Evolutionary conservation across 768 basidiomycete species (phyloP).

Genomic region (Mycena galericulata): DNA sequence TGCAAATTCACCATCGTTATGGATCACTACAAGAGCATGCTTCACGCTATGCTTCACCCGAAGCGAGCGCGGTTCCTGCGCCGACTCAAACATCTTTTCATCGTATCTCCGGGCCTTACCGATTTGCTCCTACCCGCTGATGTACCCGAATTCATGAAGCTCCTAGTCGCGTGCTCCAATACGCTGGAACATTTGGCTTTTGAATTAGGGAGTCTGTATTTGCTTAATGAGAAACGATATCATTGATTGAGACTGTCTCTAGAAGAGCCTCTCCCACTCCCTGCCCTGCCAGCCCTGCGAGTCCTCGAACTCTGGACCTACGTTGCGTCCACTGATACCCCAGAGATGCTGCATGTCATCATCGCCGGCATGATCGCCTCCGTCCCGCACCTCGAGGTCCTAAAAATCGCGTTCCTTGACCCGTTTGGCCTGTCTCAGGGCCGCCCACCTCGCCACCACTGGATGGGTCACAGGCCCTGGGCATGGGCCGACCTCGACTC

Average conservation of each 20-base stretch:
- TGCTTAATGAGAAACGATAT: no score
- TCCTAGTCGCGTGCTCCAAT: not conserved
- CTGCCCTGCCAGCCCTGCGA: not conserved
- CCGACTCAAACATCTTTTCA: not conserved
- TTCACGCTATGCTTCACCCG: not conserved
- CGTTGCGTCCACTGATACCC: not conserved
- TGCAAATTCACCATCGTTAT: not conserved
- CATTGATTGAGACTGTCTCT: not conserved
- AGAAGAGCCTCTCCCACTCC: not conserved
- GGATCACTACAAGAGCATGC: not conserved
- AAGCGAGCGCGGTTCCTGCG: not conserved
- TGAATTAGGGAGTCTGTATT: slow-evolving; percentile 6
- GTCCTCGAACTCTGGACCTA: slow-evolving; percentile 3
- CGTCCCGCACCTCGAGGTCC: not conserved
- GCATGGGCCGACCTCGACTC: slow-evolving; percentile 2
- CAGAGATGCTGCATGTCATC: not conserved
- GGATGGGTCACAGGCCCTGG: not conserved
- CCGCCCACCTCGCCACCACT: not conserved
- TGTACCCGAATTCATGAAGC: not conserved
- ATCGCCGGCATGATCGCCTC: not conserved
- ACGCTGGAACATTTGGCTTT: not conserved
- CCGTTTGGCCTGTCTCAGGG: not conserved
- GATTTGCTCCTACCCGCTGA: not conserved
- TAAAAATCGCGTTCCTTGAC: slow-evolving; percentile 1
- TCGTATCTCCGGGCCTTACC: not conserved